Percentiles rank a stretch among this genome's conserved stretches.
phyloP scores from a whole-genome alignment of 2,329 filamentous ascomycete species.

The Hypomyces perniciosus region DNA sequence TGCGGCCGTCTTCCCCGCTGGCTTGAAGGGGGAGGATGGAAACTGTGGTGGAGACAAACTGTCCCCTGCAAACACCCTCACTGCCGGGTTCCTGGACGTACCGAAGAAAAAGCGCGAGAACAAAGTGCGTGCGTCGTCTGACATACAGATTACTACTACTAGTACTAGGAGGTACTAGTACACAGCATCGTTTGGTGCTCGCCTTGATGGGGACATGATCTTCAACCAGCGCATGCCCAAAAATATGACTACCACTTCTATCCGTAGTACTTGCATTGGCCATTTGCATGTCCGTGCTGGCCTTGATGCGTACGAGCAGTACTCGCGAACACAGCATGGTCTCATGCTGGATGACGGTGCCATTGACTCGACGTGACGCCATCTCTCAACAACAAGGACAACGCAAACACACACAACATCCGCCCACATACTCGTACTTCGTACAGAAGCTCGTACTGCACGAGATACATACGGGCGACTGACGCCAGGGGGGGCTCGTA shows the following conservation, averaged over 20 bases:
- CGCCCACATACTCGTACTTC: no score
- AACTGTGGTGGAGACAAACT: background rate
- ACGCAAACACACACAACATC: background rate
- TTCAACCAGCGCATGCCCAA: background rate
- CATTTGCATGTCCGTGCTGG: background rate
- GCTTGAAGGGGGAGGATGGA: background rate
- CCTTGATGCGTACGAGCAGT: background rate
- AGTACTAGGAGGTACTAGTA: background rate
- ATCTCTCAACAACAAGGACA: background rate
- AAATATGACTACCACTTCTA: no score
- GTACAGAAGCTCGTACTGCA: no score
- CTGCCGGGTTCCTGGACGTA: conserved; percentile 7
- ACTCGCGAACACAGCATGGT: no score
- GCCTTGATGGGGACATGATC: conserved; percentile 6
- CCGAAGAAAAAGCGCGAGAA: background rate
- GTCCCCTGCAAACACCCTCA: background rate
- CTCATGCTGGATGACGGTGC: background rate
- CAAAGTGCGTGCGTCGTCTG: background rate
- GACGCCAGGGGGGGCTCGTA: no score
- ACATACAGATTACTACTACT: background rate
- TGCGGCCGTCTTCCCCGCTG: background rate
- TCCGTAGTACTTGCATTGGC: background rate
- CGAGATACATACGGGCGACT: no score
- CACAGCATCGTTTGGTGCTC: background rate
- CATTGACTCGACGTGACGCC: background rate